Conservation (phyloP, 305 asterid genomes). For the Fraxinus sp. region DNA sequence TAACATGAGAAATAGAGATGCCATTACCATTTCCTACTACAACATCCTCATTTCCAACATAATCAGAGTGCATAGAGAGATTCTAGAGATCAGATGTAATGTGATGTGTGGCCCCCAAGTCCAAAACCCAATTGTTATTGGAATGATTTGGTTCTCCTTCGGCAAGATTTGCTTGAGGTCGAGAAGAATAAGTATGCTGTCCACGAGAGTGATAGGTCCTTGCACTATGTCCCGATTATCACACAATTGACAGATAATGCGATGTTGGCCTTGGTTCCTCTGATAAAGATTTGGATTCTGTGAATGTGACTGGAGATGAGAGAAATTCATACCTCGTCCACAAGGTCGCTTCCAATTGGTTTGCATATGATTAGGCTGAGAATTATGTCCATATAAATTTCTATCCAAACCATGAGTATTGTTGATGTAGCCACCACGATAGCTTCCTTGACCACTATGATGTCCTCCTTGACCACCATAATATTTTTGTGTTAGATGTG, state of each 20-base stretch:
- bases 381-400: too few species aligned
- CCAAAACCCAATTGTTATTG: background rate
- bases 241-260: background rate
- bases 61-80: background rate
- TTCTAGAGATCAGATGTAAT: background rate
- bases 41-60: too few species aligned
- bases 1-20: too few species aligned
- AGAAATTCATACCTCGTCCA: background rate
- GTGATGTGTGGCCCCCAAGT: background rate
- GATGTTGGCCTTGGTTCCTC: background rate
- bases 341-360: background rate
- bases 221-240: background rate
- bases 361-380: too few species aligned
- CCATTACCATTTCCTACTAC: too few species aligned
- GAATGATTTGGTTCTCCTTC: background rate
- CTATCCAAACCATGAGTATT: too few species aligned
- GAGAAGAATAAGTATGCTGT: too few species aligned
- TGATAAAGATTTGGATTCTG: background rate
- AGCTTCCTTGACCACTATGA: too few species aligned
- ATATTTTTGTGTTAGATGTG: too few species aligned
- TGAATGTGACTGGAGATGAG: background rate
- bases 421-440: too few species aligned
- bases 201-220: background rate
- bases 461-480: too few species aligned
- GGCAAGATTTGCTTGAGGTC: background rate